A percentile compares a stretch with the other conserved stretches of the same genome.
Conservation (phyloP, 148 eudicot species). For the Hydrangea macrophylla region DNA sequence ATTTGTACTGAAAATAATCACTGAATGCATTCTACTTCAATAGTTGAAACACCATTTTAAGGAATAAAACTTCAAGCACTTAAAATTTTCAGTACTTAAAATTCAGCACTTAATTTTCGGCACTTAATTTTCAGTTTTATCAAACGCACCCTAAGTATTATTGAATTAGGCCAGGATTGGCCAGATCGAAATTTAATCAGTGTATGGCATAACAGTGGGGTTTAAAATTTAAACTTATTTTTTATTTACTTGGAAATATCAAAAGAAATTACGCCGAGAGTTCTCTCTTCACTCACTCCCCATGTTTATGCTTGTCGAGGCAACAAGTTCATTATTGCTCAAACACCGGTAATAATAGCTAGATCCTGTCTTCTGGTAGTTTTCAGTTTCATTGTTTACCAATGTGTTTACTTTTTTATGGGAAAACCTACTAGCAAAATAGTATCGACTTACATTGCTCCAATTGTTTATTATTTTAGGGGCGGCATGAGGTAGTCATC, state of each 20-base stretch:
- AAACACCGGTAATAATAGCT: neutral
- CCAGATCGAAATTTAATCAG: neutral
- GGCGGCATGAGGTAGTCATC: neutral
- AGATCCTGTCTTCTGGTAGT: neutral
- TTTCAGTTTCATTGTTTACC: neutral
- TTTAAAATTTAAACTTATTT: no score
- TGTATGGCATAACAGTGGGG: neutral
- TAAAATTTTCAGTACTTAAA: no score
- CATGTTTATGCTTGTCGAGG: neutral
- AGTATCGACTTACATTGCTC: neutral
- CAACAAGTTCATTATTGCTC: neutral
- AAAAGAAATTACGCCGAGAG: conserved; percentile 2
- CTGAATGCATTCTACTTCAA: no score
- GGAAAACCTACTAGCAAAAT: neutral
- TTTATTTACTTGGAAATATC: neutral
- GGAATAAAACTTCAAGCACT: no score
- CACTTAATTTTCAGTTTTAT: no score
- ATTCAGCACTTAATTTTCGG: no score
- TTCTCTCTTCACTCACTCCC: neutral
- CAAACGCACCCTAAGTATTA: no score
- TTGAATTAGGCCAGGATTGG: neutral
- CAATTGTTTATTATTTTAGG: neutral
- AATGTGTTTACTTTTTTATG: neutral
- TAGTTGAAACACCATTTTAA: no score
- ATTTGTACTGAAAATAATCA: no score